phyloP scores from a whole-genome alignment of 805 yeast species.

The Kregervanrija pseudodelftensis region DNA sequence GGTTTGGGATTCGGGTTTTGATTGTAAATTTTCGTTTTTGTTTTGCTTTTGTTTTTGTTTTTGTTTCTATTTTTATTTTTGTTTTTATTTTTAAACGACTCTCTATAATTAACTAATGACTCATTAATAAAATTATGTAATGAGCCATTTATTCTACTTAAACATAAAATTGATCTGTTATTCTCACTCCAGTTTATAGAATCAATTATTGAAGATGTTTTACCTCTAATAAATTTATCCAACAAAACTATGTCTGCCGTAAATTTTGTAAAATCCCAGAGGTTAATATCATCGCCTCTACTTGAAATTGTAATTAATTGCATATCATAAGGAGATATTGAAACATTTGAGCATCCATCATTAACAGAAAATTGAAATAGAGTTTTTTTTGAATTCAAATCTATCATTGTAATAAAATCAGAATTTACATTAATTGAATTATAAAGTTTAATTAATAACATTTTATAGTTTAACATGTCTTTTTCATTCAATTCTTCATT shows the following conservation, averaged over 20 bases:
- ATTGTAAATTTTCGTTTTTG: neutral
- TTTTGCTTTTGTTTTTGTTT: neutral
- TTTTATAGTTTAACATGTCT: slow-evolving; percentile 13
- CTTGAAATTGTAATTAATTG: slow-evolving; percentile 44
- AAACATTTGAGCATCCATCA: slow-evolving; percentile 52
- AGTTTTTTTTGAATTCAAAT: slow-evolving; percentile 34
- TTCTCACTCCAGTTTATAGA: slow-evolving; percentile 47
- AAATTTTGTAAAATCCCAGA: slow-evolving; percentile 55
- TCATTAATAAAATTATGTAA: slow-evolving; percentile 55
- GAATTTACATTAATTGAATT: slow-evolving; percentile 25
- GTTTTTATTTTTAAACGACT: neutral
- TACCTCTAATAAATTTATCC: slow-evolving; percentile 57
- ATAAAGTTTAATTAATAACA: slow-evolving; percentile 21
- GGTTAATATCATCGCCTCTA: slow-evolving; percentile 55
- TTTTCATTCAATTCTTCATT: neutral
- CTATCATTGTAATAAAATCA: slow-evolving; percentile 38
- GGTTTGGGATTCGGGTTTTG: neutral
- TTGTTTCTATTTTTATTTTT: neutral
- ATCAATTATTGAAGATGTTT: slow-evolving; percentile 47
- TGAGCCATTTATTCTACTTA: slow-evolving; percentile 49
- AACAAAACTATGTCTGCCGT: slow-evolving; percentile 44
- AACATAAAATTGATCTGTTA: slow-evolving; percentile 39
- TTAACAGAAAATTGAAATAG: slow-evolving; percentile 47
- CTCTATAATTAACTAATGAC: slow-evolving; percentile 14
- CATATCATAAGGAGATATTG: slow-evolving; percentile 56